phyloP scores from a whole-genome alignment of 2,329 filamentous ascomycete genomes.

The Fusarium tuaranense region DNA sequence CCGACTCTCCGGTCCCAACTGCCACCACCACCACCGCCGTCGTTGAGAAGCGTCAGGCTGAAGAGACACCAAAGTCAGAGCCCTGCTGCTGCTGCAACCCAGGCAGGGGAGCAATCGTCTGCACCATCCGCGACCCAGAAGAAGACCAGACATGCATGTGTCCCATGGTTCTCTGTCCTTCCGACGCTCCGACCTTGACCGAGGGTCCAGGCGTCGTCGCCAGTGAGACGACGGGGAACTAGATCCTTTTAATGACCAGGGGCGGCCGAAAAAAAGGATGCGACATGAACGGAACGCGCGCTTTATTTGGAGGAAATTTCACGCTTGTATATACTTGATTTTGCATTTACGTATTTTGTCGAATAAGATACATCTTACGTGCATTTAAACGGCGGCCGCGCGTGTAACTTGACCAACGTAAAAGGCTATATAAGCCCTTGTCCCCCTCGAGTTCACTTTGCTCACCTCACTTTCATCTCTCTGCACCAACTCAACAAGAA shows the following conservation, averaged over 20 bases:
- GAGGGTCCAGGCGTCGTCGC: not conserved
- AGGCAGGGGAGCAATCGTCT: slow-evolving; percentile 31
- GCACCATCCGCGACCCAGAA: slow-evolving; percentile 24
- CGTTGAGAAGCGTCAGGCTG: slow-evolving; percentile 17
- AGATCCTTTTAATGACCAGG: not conserved
- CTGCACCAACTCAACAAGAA: not conserved
- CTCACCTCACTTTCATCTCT: not conserved
- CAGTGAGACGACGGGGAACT: slow-evolving; percentile 27
- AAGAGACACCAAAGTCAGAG: slow-evolving; percentile 8
- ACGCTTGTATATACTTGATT: not conserved
- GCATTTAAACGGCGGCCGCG: not conserved
- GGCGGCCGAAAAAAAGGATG: not conserved
- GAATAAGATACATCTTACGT: not conserved
- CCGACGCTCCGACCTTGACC: slow-evolving; percentile 35
- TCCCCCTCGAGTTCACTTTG: not conserved
- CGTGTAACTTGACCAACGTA: not conserved
- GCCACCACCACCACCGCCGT: not conserved
- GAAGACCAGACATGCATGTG: slow-evolving; percentile 38
- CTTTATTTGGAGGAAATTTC: not conserved
- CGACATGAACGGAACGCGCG: not conserved
- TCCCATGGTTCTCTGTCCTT: slow-evolving; percentile 33
- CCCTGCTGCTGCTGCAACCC: slow-evolving; percentile 42
- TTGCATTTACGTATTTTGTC: not conserved
- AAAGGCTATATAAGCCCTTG: not conserved
- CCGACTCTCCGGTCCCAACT: too few relatives aligned